A percentile compares a stretch with the other conserved stretches of the same genome.
These are phyloP conservation scores for Citrullus mucosospermus DNA, from an alignment of 306 rosid species.

Conservation along the genomic window DNA sequence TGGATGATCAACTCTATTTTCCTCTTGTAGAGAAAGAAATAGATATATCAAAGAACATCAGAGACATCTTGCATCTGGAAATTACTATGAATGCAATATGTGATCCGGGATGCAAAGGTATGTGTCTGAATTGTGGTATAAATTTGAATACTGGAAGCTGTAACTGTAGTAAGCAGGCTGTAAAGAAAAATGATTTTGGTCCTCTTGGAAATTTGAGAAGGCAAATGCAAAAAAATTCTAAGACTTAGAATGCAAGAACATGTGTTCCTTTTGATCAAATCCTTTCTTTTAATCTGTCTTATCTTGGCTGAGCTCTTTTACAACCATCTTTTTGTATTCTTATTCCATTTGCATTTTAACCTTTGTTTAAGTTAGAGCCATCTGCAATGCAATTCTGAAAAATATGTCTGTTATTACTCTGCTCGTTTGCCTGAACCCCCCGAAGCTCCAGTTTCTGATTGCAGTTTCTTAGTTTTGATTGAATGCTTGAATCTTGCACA, in stretches of 20 bases:
- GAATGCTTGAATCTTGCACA: not conserved
- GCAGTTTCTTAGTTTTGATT: not conserved
- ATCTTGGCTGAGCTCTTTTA: not conserved
- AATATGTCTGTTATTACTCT: not conserved
- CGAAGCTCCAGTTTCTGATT: not conserved
- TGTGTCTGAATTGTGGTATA: slow-evolving; percentile 69
- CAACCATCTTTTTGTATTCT: not conserved
- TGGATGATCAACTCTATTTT: slow-evolving; percentile 64
- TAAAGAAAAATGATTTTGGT: slow-evolving; percentile 28
- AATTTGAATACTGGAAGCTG: slow-evolving; percentile 58
- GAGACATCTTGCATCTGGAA: slow-evolving; percentile 80
- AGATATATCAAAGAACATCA: slow-evolving; percentile 81
- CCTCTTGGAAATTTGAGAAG: slow-evolving; percentile 60
- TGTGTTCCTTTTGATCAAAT: not conserved
- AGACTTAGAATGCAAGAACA: not conserved
- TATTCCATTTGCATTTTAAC: not conserved
- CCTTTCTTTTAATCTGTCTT: not conserved
- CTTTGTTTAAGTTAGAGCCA: not conserved
- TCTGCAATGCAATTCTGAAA: not conserved
- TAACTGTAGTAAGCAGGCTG: slow-evolving; percentile 38
- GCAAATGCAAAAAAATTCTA: slow-evolving; percentile 35
- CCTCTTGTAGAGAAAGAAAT: slow-evolving; percentile 51
- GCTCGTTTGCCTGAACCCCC: not conserved
- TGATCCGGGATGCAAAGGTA: slow-evolving; percentile 57
- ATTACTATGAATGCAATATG: slow-evolving; percentile 57